phyloP scores from a whole-genome alignment of 768 basidiomycete genomes.

The Leucosporidium scottii region DNA sequence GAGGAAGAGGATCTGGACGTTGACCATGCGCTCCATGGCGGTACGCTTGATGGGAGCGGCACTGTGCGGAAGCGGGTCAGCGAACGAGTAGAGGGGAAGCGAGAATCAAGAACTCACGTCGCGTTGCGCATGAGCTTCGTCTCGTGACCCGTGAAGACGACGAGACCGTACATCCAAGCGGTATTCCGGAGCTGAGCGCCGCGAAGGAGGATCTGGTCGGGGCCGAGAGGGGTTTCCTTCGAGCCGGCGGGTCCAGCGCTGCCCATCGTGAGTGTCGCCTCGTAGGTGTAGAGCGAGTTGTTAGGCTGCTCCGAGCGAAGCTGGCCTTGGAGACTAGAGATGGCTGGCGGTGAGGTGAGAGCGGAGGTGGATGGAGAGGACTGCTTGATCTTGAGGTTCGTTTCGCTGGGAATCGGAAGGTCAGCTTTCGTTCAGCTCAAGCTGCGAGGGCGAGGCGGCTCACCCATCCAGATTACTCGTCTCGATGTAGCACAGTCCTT shows the following conservation, averaged over 20 bases:
- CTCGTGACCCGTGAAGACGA: constrained; percentile 93
- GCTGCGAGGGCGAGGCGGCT: constrained; percentile 23
- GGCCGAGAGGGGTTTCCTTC: constrained; percentile 80
- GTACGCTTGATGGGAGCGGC: constrained; percentile 96
- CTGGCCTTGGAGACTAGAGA: constrained; percentile 66
- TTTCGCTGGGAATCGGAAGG: constrained; percentile 56
- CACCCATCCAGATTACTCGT: constrained; percentile 96
- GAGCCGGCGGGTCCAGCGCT: constrained; percentile 42
- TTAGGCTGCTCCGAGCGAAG: constrained; percentile 95
- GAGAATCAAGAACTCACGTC: constrained; percentile 81
- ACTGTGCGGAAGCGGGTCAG: constrained; percentile 44
- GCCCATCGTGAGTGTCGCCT: constrained; percentile 53
- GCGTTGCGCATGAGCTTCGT: constrained; percentile 98
- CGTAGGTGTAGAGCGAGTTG: constrained; percentile 93
- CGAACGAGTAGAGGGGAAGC: too few relatives aligned
- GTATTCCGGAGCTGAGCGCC: constrained; percentile 96
- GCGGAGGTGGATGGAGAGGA: constrained; percentile 71
- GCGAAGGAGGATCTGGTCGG: constrained; percentile 86
- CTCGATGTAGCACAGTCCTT: constrained; percentile 95
- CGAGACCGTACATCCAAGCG: constrained; percentile 88
- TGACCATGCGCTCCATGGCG: constrained; percentile 91
- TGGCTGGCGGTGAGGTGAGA: constrained; percentile 69
- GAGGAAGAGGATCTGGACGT: constrained; percentile 89
- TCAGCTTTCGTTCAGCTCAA: background rate
- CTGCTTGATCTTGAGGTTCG: constrained; percentile 98